phyloP scores from a whole-genome alignment of 371 early-diverging fungal species.

The Neoconidiobolus thromboides region DNA sequence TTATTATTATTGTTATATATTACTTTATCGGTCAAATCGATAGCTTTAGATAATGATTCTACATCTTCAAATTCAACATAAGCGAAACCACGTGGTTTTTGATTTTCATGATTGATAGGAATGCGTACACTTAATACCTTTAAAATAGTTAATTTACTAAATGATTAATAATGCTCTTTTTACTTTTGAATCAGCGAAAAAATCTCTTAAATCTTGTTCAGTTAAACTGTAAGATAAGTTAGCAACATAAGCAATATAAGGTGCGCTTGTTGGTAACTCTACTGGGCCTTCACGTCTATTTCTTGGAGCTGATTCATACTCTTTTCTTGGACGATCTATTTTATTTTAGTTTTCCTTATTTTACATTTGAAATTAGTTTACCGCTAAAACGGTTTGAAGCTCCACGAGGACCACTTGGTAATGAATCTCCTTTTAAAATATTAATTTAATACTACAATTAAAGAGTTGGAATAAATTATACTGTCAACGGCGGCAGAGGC shows the following conservation, averaged over 20 bases:
- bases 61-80: constrained; percentile 80
- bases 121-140: constrained; percentile 42
- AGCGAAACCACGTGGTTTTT: constrained; percentile 75
- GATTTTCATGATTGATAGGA: constrained; percentile 11
- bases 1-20: background rate
- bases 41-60: constrained; percentile 58
- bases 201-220: constrained; percentile 47
- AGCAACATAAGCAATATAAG: constrained; percentile 74
- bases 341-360: constrained; percentile 7
- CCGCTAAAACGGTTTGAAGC: background rate
- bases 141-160: background rate
- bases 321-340: background rate
- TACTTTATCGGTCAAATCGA: constrained; percentile 41
- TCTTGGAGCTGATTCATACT: constrained; percentile 11
- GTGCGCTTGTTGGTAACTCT: constrained; percentile 63
- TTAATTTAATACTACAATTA: no score
- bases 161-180: background rate
- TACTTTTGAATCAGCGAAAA: constrained; percentile 51
- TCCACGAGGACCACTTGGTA: constrained; percentile 4
- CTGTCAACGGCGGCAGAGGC: no score
- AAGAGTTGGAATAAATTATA: no score
- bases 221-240: constrained; percentile 68
- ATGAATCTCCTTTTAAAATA: background rate
- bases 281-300: constrained; percentile 27
- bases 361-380: constrained; percentile 19